Base-by-base conservation (phyloP, 208 protist species). In the Leishmania martiniquensis region DNA sequence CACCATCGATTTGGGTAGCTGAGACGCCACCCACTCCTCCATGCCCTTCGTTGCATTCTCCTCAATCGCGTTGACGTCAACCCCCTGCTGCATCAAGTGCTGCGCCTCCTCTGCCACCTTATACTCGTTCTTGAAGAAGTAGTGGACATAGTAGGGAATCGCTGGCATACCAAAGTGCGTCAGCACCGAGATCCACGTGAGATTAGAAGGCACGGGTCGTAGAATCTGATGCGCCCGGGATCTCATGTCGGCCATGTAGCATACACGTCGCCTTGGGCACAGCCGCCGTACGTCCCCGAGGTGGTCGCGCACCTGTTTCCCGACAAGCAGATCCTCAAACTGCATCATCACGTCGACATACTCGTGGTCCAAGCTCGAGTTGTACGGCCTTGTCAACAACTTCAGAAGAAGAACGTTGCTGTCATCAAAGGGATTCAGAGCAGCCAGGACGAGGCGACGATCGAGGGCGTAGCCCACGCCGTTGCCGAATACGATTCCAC, bases 101-200 rank as follows among this genome's bases (percentile, higher is more conserved):
- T 65, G 34, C 59, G 59, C 59, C 59, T 42, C 59, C 34, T 32
- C 59, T 22, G 59, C 59, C 32, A 65, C 59, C 59, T 39, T 32
- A 32, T 42, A 39, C 59, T 65, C 59, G 10, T 65, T 65, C n/a
- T 65, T 65, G 32, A 42, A 32, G 59, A 65, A 65, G 59, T 65
- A 42, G 59, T 65, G 59, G 0, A 65, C 34, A 22, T 65, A 65
- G 59, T 65, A 65, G 29, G 59, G 59, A 62, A 62, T 62, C n/a
- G 57, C 57, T 15, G 57, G n/a, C 57, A 62, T 62, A 6, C 57
- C 29, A 34, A 62, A 62, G 57, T 62, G 57, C 57, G 20, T 25
- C 57, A 62, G 25, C 57, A 62, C 29, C 57, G 57, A 62, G 57
- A 34, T 34, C 57, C 57, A 62, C 57, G 57, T 37, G 25, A 62